Evolutionary conservation across 1,139 yeast species (phyloP).

Genomic region (Scheffersomyces stambukii): DNA sequence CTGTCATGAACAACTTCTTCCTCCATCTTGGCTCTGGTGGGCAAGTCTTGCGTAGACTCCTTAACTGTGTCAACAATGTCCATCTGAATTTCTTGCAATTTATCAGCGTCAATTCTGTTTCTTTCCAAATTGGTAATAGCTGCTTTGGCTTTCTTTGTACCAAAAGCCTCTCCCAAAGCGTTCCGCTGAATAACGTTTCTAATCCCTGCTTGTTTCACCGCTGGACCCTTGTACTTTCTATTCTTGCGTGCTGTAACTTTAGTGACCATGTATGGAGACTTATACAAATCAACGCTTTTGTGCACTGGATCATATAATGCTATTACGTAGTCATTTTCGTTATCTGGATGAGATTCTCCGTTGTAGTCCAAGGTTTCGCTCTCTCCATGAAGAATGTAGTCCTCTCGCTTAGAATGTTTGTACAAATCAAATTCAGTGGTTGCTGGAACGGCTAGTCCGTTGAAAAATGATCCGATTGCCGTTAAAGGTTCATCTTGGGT

Average conservation of each 20-base stretch:
- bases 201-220: constrained; percentile 52
- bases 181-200: constrained; percentile 61
- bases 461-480: constrained; percentile 60
- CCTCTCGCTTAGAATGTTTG: constrained; percentile 46
- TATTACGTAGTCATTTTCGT: constrained; percentile 48
- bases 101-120: constrained; percentile 82
- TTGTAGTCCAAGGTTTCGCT: constrained; percentile 67
- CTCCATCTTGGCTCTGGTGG: constrained; percentile 59
- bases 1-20: constrained; percentile 58
- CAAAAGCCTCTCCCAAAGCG: constrained; percentile 91
- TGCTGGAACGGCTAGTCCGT: constrained; percentile 64
- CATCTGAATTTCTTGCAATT: constrained; percentile 66
- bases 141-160: constrained; percentile 93
- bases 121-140: constrained; percentile 78
- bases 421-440: constrained; percentile 61
- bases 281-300: constrained; percentile 57
- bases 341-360: constrained; percentile 49
- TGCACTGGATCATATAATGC: constrained; percentile 67
- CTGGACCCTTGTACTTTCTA: constrained; percentile 55
- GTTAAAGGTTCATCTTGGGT: constrained; percentile 33
- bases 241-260: constrained; percentile 53
- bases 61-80: constrained; percentile 82
- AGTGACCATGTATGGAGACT: constrained; percentile 55
- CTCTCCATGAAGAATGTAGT: constrained; percentile 71
- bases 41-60: constrained; percentile 66